Evolutionary conservation across 768 basidiomycete genomes (phyloP).

Genomic region (Pleurotus tuoliensis): DNA sequence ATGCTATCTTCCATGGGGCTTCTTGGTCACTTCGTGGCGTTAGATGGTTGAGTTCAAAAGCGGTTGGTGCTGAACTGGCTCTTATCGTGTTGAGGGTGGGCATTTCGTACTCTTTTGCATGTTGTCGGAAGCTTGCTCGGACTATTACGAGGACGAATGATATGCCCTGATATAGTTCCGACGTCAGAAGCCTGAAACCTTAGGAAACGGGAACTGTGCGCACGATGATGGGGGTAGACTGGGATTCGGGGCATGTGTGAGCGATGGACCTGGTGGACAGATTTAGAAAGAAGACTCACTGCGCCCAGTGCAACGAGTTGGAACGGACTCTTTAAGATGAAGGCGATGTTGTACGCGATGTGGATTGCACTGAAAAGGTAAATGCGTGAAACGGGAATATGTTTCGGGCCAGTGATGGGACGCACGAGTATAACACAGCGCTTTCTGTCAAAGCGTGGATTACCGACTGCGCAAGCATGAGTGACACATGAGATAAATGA

Average conservation of each 20-base stretch:
- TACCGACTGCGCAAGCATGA: background rate
- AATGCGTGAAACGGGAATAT: background rate
- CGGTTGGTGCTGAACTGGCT: background rate
- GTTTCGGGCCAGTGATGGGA: background rate
- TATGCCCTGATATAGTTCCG: background rate
- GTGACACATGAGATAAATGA: too few relatives aligned
- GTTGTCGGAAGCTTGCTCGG: background rate
- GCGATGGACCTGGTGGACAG: background rate
- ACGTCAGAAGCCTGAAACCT: background rate
- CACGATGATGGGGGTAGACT: constrained; percentile 1
- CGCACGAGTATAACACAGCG: background rate
- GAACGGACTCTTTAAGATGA: background rate
- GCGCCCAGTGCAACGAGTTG: background rate
- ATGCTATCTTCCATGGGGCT: too few relatives aligned
- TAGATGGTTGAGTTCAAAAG: too few relatives aligned
- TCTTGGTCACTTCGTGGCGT: too few relatives aligned
- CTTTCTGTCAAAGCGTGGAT: background rate
- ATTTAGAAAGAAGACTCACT: background rate
- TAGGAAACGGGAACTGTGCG: background rate
- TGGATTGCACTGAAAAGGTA: background rate
- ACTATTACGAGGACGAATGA: background rate
- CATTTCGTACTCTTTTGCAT: background rate
- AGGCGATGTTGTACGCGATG: background rate
- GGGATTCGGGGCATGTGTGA: background rate
- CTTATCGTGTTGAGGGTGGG: background rate